Evolutionary conservation across 2,329 filamentous ascomycete genomes (phyloP), one percentile per base, ranked within the genome.

Genomic region (Davidsoniella australis): DNA sequence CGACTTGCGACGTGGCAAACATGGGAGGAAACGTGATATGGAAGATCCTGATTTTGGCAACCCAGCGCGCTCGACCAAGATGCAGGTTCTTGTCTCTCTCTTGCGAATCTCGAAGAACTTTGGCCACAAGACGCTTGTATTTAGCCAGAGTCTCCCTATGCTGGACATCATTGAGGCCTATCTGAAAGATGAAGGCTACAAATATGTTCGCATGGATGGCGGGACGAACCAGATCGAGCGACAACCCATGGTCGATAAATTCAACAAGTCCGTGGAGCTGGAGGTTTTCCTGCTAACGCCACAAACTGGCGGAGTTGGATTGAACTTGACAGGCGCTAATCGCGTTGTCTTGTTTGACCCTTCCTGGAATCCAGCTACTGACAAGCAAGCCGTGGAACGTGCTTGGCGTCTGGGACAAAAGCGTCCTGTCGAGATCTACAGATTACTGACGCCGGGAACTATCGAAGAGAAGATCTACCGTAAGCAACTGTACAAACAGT

Each of bases 401-500:
- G 91, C 93, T 5, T 98, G 91, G 91, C 79, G 91, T 51, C 68
- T 98, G 2, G 91, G 91, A 0, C 91, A 98, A 66, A 95, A 93
- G 63, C 81, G 83, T 48, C 86, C 94, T 44, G 91, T 98, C 24
- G 88, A 86, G 4, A 94, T 98, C 18, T 98, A 95, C 62, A 82
- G 93, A 36, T 72, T 98, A n/a, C 94, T 98, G 84, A 94, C 86
- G 3, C 86, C 89, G 4, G 91, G 91, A 1, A 98, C 93, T 0
- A 98, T 98, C 20, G 91, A 98, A 61, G 91, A 98, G 64, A 98
- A 98, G 67, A 98, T 98, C 26, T 98, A 96, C 55, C 89, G 98
- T 63, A 82, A 93, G 14, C 91, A 98, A 60, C 91, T 98, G 46
- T 98, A 94, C 71, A 98, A 98, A 64, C 89, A 96, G 58, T 95